Base-by-base conservation (phyloP, 306 rosid species). In the Inga oerstediana region DNA sequence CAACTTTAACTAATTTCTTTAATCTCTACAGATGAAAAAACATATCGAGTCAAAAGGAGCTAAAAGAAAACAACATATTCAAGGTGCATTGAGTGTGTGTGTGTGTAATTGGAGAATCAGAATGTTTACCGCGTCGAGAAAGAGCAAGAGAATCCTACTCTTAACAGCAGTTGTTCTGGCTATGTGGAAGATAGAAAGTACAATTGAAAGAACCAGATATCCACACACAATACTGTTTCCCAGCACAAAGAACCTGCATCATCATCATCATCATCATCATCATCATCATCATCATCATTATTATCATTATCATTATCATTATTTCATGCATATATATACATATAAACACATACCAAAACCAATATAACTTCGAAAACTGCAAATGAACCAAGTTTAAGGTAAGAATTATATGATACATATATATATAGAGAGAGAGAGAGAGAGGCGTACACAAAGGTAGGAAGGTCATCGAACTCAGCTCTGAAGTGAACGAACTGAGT, bases 141-240 rank as follows among this genome's bases (percentile, higher is more conserved):
- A 58, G 84, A 87, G 10, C 61, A 88, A 82, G 69, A 86, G 46
- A 83, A 91, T 87, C 81, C 92, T 84, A 58, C 77, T 88, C 19
- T 84, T 89, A 1, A 72, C 84, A 4, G 91, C 86, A 15, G 27
- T 58, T 68, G 79, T 77, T 80, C 85, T 85, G 34, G 89, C 81
- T 75, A 91, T 88, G 80, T 92, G 93, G 81, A 92, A 81, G 45
- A 86, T 9, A 10, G 97, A 92, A 10, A 84, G 8, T 19, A 87
- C 62, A 58, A 89, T 84, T 41, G 94, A 92, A 48, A 92, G 84
- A 73, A 72, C 90, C 52, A 92, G 91, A 77, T 92, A 92, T 41
- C 84, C 92, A 75, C 89, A 87, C 15, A 88, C 92, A 22, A 62
- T 83, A 89, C 15, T n/a, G 93, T 92, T 92, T n/a, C 67, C 92